These are phyloP conservation scores for Trichoderma lentiforme DNA, from an alignment of 2,329 filamentous ascomycete genomes.

Conservation along the genomic window DNA sequence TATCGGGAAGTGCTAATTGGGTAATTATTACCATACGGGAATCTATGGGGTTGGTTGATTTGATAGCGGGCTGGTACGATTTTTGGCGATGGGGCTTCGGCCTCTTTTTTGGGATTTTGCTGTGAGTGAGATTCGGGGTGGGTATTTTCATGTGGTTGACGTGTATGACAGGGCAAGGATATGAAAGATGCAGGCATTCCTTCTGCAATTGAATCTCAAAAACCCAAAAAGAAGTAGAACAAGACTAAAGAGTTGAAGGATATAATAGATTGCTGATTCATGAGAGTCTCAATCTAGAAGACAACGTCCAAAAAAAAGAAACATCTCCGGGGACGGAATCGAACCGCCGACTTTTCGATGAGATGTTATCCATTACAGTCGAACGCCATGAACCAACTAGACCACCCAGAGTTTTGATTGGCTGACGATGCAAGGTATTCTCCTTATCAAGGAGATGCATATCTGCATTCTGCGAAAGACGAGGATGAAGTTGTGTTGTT, in stretches of 20 bases:
- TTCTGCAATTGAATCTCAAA: neutral
- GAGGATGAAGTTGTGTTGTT: neutral
- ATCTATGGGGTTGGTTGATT: neutral
- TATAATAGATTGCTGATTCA: neutral
- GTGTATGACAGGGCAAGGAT: neutral
- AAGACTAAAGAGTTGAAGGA: neutral
- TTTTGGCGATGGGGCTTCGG: neutral
- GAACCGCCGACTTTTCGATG: constrained; percentile 30
- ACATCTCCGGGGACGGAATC: constrained; percentile 22
- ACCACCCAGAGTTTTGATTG: constrained; percentile 25
- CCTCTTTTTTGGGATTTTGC: neutral
- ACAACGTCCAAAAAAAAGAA: neutral
- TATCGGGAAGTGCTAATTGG: neutral
- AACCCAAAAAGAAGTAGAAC: neutral
- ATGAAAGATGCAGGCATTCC: neutral
- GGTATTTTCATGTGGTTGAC: neutral
- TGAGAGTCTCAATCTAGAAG: neutral
- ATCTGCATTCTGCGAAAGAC: neutral
- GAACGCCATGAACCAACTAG: constrained; percentile 30
- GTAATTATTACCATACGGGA: constrained; percentile 11
- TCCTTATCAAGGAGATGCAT: neutral
- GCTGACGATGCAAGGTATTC: neutral
- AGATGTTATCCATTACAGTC: constrained; percentile 26
- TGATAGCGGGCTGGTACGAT: neutral
- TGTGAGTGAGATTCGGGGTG: neutral